phyloP scores from a whole-genome alignment of 2,329 filamentous ascomycete genomes.

The Phialophora macrospora region DNA sequence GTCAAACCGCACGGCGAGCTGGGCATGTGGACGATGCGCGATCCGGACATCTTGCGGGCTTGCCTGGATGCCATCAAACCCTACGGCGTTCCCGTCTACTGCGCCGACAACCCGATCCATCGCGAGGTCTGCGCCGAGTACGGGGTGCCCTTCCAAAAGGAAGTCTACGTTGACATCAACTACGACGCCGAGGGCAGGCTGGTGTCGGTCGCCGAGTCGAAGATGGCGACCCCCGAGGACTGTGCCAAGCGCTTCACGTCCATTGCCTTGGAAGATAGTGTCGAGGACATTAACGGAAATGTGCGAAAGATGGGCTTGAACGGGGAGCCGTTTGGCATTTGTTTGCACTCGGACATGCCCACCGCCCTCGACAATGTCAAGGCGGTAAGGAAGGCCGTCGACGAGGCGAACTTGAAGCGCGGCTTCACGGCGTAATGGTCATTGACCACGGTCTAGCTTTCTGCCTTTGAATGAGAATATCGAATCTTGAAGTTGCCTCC shows the following conservation, averaged over 20 bases:
- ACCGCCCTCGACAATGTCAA: constrained; percentile 40
- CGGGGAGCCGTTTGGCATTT: constrained; percentile 41
- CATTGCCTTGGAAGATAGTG: constrained; percentile 25
- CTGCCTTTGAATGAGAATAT: neutral
- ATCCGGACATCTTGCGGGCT: constrained; percentile 56
- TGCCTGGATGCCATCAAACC: constrained; percentile 54
- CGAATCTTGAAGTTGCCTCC: neutral
- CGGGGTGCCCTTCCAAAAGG: constrained; percentile 58
- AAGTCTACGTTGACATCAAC: constrained; percentile 62
- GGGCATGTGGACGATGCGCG: constrained; percentile 57
- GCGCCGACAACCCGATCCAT: constrained; percentile 58
- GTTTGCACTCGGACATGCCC: constrained; percentile 44
- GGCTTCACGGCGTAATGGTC: neutral
- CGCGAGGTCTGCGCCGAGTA: constrained; percentile 58
- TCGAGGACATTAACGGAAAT: constrained; percentile 31
- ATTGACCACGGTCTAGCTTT: neutral
- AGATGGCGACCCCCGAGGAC: neutral
- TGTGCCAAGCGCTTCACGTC: neutral
- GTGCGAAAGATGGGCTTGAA: constrained; percentile 38
- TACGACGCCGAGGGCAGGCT: constrained; percentile 57
- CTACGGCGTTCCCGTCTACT: constrained; percentile 55
- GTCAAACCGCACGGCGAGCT: constrained; percentile 67
- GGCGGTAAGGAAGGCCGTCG: constrained; percentile 38
- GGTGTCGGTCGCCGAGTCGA: constrained; percentile 39
- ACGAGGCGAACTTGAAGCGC: constrained; percentile 37